Evolutionary conservation across 2,329 filamentous ascomycete genomes (phyloP).

Genomic region (Chaetoscypha palmicola): DNA sequence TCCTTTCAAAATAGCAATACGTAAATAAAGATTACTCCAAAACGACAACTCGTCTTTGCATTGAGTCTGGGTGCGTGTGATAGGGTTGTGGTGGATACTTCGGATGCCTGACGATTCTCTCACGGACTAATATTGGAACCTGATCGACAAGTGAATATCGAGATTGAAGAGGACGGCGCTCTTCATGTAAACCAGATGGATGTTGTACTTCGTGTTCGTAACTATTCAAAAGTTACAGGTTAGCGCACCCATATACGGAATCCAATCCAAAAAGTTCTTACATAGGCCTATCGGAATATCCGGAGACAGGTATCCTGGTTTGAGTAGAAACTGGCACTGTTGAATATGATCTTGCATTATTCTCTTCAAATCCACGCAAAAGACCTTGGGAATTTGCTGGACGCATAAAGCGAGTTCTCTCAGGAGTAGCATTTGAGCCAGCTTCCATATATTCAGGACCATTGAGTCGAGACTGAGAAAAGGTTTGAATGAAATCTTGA

Average conservation of each 20-base stretch:
- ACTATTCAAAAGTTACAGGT: slow-evolving; percentile 7
- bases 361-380: slow-evolving; percentile 15
- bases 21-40: too few relatives aligned
- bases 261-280: slow-evolving; percentile 19
- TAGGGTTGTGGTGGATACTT: slow-evolving; percentile 3
- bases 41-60: slow-evolving; percentile 19
- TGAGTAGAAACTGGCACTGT: slow-evolving; percentile 11
- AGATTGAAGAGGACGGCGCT: slow-evolving; percentile 3
- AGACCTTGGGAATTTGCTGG: slow-evolving; percentile 11
- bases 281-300: slow-evolving; percentile 22
- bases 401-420: slow-evolving; percentile 15
- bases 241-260: slow-evolving; percentile 11
- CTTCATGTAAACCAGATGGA: slow-evolving; percentile 12
- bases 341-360: slow-evolving; percentile 17
- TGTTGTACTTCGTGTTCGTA: slow-evolving; percentile 1
- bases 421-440: slow-evolving; percentile 19
- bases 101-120: neutral
- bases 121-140: slow-evolving; percentile 6
- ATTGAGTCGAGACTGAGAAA: slow-evolving; percentile 28
- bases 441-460: slow-evolving; percentile 15
- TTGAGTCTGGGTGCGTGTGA: slow-evolving; percentile 10
- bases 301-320: slow-evolving; percentile 24
- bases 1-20: too few relatives aligned
- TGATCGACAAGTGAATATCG: slow-evolving; percentile 4
- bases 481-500: slow-evolving; percentile 24